Evolutionary conservation across 2,329 filamentous ascomycete species (phyloP).

Genomic region (Aspergillus calidoustus): DNA sequence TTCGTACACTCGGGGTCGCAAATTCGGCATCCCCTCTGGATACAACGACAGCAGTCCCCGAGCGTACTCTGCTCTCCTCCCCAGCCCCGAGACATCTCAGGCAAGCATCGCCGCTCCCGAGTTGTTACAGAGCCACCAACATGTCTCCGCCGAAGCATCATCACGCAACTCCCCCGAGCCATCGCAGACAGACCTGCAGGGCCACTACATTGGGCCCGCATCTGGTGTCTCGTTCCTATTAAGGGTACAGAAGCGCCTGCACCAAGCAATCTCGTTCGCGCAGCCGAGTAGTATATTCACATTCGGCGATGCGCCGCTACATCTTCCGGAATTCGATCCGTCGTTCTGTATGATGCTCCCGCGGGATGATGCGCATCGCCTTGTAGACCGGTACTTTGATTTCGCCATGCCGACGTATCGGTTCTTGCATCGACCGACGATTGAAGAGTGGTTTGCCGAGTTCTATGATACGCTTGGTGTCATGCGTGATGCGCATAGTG

Average conservation of each 20-base stretch:
- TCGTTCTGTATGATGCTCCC: constrained; percentile 50
- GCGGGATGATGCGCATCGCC: constrained; percentile 30
- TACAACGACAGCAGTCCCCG: not conserved
- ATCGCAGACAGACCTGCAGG: constrained; percentile 23
- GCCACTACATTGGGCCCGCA: constrained; percentile 29
- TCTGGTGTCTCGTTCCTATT: constrained; percentile 29
- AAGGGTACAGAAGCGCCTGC: constrained; percentile 26
- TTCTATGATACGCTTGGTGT: constrained; percentile 47
- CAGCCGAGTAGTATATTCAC: constrained; percentile 22
- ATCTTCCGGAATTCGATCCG: constrained; percentile 46
- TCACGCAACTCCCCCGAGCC: constrained; percentile 17
- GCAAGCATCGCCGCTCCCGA: not conserved
- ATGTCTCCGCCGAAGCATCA: constrained; percentile 2
- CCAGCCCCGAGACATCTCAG: constrained; percentile 4
- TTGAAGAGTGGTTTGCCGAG: constrained; percentile 51
- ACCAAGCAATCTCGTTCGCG: constrained; percentile 10
- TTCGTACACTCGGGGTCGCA: constrained; percentile 21
- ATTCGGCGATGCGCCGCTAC: constrained; percentile 49
- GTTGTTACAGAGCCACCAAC: not conserved
- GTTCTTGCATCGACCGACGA: constrained; percentile 50
- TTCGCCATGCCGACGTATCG: constrained; percentile 52
- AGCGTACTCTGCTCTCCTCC: not conserved
- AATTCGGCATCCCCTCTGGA: not conserved
- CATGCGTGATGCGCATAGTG: constrained; percentile 46
- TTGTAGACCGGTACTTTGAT: constrained; percentile 50